Percentiles rank a stretch among this genome's conserved stretches.
These are phyloP conservation scores for Phytophthora sp. DNA, from an alignment of 352 stramenopile genomes.

Conservation along the genomic window DNA sequence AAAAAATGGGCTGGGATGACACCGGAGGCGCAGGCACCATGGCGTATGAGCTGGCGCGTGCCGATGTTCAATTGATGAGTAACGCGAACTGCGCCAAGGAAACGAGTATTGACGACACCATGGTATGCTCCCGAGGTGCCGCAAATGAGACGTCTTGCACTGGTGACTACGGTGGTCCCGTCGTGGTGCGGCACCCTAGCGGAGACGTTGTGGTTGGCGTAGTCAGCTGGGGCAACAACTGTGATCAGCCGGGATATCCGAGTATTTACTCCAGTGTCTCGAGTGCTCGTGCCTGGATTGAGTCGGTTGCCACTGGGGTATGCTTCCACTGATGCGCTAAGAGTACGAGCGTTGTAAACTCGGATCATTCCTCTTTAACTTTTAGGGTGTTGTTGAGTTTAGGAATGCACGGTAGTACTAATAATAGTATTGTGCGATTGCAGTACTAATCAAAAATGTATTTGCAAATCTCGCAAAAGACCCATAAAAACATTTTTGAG, in stretches of 20 bases:
- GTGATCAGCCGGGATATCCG: constrained; percentile 36
- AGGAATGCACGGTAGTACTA: too few species aligned
- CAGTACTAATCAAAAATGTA: too few species aligned
- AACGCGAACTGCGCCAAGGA: constrained; percentile 33
- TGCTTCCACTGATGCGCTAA: constrained; percentile 9
- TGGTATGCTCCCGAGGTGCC: constrained; percentile 49
- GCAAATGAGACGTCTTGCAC: constrained; percentile 44
- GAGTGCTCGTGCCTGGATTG: constrained; percentile 39
- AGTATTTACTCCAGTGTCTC: constrained; percentile 58
- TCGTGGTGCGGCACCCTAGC: constrained; percentile 24
- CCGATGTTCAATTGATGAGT: constrained; percentile 38
- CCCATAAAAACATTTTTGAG: too few species aligned
- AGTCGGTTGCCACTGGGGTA: constrained; percentile 1
- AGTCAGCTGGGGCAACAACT: constrained; percentile 60
- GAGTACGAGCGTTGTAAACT: too few species aligned
- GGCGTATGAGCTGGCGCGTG: constrained; percentile 28
- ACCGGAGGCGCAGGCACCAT: constrained; percentile 19
- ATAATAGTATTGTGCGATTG: too few species aligned
- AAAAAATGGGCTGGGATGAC: constrained; percentile 34
- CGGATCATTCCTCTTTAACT: too few species aligned
- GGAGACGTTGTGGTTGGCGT: constrained; percentile 41
- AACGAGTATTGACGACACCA: constrained; percentile 29
- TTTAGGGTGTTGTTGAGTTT: too few species aligned
- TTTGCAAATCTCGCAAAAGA: too few species aligned
- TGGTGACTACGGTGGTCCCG: constrained; percentile 53